phyloP scores from a whole-genome alignment of 2,329 filamentous ascomycete species.

The Zymoseptoria tritici region DNA sequence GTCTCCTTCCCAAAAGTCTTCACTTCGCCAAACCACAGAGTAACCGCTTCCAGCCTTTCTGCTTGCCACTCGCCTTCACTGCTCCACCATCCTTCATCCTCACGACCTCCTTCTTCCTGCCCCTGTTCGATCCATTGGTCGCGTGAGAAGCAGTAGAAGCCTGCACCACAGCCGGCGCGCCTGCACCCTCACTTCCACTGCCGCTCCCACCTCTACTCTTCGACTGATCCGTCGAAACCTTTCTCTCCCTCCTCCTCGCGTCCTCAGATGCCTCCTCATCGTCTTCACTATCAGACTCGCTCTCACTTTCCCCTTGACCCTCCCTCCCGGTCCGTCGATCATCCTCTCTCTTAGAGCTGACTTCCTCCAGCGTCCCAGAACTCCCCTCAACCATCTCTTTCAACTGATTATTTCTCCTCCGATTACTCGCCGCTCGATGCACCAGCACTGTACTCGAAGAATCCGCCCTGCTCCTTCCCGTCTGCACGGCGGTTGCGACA shows the following conservation, averaged over 20 bases:
- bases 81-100: neutral
- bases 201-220: neutral
- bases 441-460: constrained; percentile 27
- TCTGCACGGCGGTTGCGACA: constrained; percentile 7
- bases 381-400: constrained; percentile 6
- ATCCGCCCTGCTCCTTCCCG: constrained; percentile 23
- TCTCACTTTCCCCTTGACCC: neutral
- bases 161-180: neutral
- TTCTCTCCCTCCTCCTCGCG: neutral
- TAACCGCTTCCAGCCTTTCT: constrained; percentile 7
- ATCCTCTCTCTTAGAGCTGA: neutral
- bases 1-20: neutral
- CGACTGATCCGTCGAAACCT: neutral
- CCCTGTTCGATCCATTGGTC: neutral
- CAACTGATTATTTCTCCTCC: constrained; percentile 20
- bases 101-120: neutral
- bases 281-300: neutral
- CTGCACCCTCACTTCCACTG: neutral
- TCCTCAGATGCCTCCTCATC: neutral
- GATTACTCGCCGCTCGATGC: constrained; percentile 28
- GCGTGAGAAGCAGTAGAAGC: neutral
- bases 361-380: constrained; percentile 7
- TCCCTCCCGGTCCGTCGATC: neutral
- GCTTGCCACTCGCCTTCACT: neutral
- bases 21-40: constrained; percentile 3